These are phyloP conservation scores for Cladosporium phlei DNA, from an alignment of 2,329 filamentous ascomycete species.

Conservation along the genomic window DNA sequence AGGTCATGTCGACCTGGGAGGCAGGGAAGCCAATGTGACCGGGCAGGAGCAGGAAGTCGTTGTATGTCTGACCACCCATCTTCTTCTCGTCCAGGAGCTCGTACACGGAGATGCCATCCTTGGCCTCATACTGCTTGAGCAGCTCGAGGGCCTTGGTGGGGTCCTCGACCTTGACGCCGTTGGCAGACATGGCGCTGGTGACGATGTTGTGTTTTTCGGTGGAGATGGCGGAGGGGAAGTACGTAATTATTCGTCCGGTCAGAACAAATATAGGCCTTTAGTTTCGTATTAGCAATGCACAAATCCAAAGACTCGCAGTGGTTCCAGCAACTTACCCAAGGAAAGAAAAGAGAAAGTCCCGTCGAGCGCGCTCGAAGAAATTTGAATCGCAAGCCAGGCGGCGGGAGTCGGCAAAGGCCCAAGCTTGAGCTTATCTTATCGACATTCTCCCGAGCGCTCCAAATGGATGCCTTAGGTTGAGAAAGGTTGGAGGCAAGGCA, in stretches of 20 bases:
- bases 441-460: not conserved
- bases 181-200: conserved; percentile 13
- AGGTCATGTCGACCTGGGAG: conserved; percentile 80
- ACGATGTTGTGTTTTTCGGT: not conserved
- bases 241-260: no score
- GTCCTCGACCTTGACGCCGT: conserved; percentile 21
- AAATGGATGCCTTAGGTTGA: no score
- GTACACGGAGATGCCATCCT: conserved; percentile 82
- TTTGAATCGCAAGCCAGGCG: no score
- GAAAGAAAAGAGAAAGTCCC: conserved; percentile 37
- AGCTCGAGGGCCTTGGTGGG: conserved; percentile 61
- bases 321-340: conserved; percentile 42
- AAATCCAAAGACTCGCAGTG: conserved; percentile 28
- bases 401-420: no score
- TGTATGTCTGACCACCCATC: conserved; percentile 92
- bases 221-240: not conserved
- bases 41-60: conserved; percentile 94
- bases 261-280: not conserved
- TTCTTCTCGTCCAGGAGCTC: conserved; percentile 85
- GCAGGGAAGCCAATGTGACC: conserved; percentile 98
- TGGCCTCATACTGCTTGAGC: conserved; percentile 67
- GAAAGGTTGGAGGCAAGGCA: no score
- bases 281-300: conserved; percentile 60
- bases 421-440: conserved; percentile 5
- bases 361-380: conserved; percentile 8